Percentiles rank a stretch among this genome's conserved stretches.
Conservation (phyloP, 768 basidiomycete genomes). For the Coprinopsis strossmayeri region DNA sequence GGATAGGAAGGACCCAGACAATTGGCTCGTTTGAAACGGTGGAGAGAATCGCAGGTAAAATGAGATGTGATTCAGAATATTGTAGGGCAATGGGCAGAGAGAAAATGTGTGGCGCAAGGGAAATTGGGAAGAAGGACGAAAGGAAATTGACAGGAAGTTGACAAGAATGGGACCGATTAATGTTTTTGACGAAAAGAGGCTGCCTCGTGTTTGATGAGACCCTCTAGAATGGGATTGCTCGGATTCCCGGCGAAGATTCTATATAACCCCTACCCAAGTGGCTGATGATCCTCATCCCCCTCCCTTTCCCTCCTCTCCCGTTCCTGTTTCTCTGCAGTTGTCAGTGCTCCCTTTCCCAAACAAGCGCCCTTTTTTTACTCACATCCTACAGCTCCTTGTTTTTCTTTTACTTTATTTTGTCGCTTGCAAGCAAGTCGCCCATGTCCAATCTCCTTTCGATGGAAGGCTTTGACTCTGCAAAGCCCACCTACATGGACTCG, state of each 20-base stretch:
- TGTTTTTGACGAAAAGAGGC: conserved; percentile 9
- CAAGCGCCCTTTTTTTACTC: conserved; percentile 21
- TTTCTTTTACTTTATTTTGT: conserved; percentile 20
- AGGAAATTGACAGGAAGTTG: conserved; percentile 5
- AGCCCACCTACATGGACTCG: too few species aligned
- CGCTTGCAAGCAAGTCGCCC: conserved; percentile 13
- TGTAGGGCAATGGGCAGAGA: conserved; percentile 12
- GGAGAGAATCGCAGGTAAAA: background rate
- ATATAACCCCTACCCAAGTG: conserved; percentile 13
- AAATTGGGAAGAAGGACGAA: conserved; percentile 6
- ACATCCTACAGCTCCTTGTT: conserved; percentile 17
- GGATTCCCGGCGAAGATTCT: conserved; percentile 10
- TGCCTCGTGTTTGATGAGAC: conserved; percentile 18
- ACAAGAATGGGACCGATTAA: conserved; percentile 4
- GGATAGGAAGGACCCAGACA: conserved; percentile 12
- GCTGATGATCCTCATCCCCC: conserved; percentile 21
- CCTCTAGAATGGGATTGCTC: conserved; percentile 11
- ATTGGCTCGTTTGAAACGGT: conserved; percentile 7
- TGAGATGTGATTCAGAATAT: conserved; percentile 10
- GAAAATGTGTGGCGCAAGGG: conserved; percentile 8
- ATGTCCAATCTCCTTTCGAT: conserved; percentile 29
- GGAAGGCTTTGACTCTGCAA: too few species aligned
- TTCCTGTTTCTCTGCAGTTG: conserved; percentile 34
- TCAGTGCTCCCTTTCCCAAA: conserved; percentile 19
- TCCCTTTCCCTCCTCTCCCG: conserved; percentile 21